Evolutionary conservation across 805 yeast genomes (phyloP).

Genomic region (Metschnikowia shivogae): DNA sequence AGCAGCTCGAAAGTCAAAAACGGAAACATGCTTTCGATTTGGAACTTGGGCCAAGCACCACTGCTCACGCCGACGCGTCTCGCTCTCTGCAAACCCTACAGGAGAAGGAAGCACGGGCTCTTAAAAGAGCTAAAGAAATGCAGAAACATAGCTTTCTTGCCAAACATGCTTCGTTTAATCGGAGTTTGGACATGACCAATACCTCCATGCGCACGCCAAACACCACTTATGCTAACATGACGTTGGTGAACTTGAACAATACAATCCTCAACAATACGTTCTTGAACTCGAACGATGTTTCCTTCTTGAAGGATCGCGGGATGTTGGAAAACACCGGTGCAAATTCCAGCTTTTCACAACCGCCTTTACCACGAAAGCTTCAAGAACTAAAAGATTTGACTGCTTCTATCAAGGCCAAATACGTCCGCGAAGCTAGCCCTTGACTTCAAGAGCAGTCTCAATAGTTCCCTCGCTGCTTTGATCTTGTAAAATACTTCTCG

Average conservation of each 20-base stretch:
- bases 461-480: neutral
- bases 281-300: conserved; percentile 20
- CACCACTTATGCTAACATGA: conserved; percentile 13
- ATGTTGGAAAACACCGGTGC: neutral
- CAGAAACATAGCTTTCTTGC: conserved; percentile 31
- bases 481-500: no score
- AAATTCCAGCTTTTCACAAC: conserved; percentile 1
- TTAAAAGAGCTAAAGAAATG: conserved; percentile 26
- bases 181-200: conserved; percentile 13
- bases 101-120: conserved; percentile 21
- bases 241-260: conserved; percentile 16
- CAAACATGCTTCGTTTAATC: conserved; percentile 22
- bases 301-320: neutral
- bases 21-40: neutral
- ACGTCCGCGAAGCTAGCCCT: conserved; percentile 5
- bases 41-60: neutral
- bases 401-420: conserved; percentile 25
- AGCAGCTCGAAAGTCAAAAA: conserved; percentile 11
- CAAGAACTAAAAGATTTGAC: conserved; percentile 25
- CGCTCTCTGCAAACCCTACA: conserved; percentile 14
- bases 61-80: neutral
- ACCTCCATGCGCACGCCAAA: conserved; percentile 13
- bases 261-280: conserved; percentile 16
- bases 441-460: neutral
- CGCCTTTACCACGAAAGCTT: conserved; percentile 20